Base-by-base conservation (phyloP, 2,329 filamentous ascomycete genomes). In the Pseudogymnoascus sp. region DNA sequence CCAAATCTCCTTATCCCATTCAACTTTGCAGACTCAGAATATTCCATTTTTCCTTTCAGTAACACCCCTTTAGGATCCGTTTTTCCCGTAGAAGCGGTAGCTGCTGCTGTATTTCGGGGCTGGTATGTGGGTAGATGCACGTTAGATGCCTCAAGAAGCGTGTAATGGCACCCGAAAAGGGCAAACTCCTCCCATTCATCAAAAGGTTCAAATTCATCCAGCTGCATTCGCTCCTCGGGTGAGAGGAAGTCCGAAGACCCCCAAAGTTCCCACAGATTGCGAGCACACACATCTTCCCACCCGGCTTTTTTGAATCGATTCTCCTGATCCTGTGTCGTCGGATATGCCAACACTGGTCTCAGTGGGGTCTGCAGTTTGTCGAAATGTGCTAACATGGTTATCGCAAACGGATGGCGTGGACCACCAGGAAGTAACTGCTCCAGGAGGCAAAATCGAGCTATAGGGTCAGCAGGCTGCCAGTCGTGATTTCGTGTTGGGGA, bases 171-270 rank as follows among this genome's bases (percentile, higher is more conserved):
- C 2, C 84, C 85, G 72, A 95, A 96, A 0, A 96, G 77, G 2
- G 88, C 86, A 70, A 97, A 92, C 69, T 97, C 93, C 73, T 97
- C 93, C 91, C 91, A 96, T 74, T 97, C 92, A 72, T 97, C 93
- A 70, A 97, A 97, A 0, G 88, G 85, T 70, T 97, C 93, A 14
- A 92, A 74, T 0, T 76, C 70, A 67, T 96, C 87, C 12, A 97
- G 75, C 9, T 75, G 75, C 36, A 71, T 76, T 65, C 90, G 82
- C 64, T 90, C 81, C 1, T 79, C 74, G 1, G 79, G 69, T 5
- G 78, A 78, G 18, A 96, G 74, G 71, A 92, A 92, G 2, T 76
- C 70, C 12, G 84, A 77, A 65, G 89, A 84, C 9, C 81, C 84
- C 92, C 92, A 97, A 1, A 92, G 78, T 61, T 91, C 83, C 90